Conservation (phyloP, 352 stramenopile species). For the Phytophthora ohioensis region DNA sequence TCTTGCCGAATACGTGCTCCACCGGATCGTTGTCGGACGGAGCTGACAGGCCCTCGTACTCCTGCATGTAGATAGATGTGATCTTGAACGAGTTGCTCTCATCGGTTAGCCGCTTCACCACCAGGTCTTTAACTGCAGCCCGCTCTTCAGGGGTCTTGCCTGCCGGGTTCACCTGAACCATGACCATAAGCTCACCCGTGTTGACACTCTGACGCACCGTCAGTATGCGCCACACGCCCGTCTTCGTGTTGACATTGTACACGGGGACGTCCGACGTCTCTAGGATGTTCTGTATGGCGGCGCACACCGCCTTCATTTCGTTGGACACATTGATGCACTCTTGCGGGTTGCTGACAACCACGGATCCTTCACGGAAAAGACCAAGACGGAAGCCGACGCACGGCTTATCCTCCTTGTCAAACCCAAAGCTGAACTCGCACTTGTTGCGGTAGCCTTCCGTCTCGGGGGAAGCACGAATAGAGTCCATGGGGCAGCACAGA, state of each 20-base stretch:
- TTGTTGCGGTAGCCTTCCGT: conserved; percentile 97
- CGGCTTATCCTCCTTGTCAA: conserved; percentile 74
- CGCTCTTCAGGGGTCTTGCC: conserved; percentile 46
- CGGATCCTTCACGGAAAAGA: conserved; percentile 80
- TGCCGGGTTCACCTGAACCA: conserved; percentile 77
- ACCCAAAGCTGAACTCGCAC: conserved; percentile 97
- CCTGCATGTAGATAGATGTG: conserved; percentile 94
- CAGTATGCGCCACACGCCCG: conserved; percentile 80
- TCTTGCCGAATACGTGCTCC: conserved; percentile 70
- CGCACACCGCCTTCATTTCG: conserved; percentile 86
- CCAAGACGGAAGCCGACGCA: conserved; percentile 90
- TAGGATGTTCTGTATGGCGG: conserved; percentile 67
- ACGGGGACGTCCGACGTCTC: conserved; percentile 66
- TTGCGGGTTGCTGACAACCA: conserved; percentile 72
- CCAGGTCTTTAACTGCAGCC: conserved; percentile 47
- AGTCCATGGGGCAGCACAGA: conserved; percentile 87
- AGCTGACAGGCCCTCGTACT: conserved; percentile 92
- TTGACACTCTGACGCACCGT: conserved; percentile 75
- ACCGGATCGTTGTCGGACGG: conserved; percentile 92
- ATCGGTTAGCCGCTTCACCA: conserved; percentile 60
- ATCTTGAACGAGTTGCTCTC: conserved; percentile 54
- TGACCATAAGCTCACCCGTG: conserved; percentile 81
- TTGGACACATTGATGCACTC: conserved; percentile 83
- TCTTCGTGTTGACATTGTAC: conserved; percentile 77
- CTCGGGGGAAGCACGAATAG: conserved; percentile 85